Evolutionary conservation across 805 yeast species (phyloP).

Genomic region (Metschnikowia reukaufii): DNA sequence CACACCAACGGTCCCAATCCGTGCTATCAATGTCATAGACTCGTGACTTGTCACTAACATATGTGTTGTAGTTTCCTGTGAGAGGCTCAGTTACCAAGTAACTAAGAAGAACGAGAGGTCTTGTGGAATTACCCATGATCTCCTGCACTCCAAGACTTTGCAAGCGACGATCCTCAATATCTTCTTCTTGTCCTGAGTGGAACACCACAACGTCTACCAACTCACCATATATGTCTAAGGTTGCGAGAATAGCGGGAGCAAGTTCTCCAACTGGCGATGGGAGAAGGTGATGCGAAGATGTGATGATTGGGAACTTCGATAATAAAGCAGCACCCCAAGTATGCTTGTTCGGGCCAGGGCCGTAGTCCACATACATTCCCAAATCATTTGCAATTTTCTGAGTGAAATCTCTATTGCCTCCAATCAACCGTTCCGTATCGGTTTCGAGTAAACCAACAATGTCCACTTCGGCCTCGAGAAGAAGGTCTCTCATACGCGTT

Average conservation of each 20-base stretch:
- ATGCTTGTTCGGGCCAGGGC: slow-evolving; percentile 97
- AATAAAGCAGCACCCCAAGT: slow-evolving; percentile 96
- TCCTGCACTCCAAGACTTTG: slow-evolving; percentile 76
- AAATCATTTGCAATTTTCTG: slow-evolving; percentile 89
- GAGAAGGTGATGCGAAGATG: slow-evolving; percentile 84
- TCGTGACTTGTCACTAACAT: slow-evolving; percentile 78
- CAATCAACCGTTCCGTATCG: slow-evolving; percentile 89
- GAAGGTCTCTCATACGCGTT: slow-evolving; percentile 79
- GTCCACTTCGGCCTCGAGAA: slow-evolving; percentile 85
- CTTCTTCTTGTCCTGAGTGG: slow-evolving; percentile 98
- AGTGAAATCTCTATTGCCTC: slow-evolving; percentile 94
- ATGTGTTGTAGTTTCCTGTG: slow-evolving; percentile 88
- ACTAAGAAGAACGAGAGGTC: slow-evolving; percentile 85
- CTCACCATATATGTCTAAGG: slow-evolving; percentile 86
- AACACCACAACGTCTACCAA: slow-evolving; percentile 90
- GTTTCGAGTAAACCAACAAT: slow-evolving; percentile 88
- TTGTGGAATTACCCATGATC: slow-evolving; percentile 76
- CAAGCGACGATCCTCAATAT: slow-evolving; percentile 85
- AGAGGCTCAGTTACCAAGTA: slow-evolving; percentile 87
- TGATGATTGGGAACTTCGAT: slow-evolving; percentile 90
- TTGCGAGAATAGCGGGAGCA: slow-evolving; percentile 98
- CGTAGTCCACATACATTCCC: slow-evolving; percentile 93
- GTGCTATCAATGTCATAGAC: slow-evolving; percentile 92
- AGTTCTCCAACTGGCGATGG: slow-evolving; percentile 98
- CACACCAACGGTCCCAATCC: slow-evolving; percentile 99